Conservation (phyloP, 306 rosid genomes). For the Casuarina glauca region DNA sequence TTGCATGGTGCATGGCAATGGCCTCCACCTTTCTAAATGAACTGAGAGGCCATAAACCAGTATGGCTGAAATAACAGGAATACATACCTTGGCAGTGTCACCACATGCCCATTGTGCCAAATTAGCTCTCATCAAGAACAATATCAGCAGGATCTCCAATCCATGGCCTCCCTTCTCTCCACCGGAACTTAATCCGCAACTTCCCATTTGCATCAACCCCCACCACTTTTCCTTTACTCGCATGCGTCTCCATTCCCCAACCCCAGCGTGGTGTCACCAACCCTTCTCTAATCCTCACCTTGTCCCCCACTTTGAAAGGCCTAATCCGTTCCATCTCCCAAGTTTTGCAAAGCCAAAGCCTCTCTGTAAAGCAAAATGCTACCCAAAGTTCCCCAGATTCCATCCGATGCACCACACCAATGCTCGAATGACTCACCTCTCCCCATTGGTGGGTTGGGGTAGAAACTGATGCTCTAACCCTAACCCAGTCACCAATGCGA, state of each 20-base stretch:
- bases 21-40: slow-evolving; percentile 32
- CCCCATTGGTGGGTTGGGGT: slow-evolving; percentile 98
- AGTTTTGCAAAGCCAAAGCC: slow-evolving; percentile 89
- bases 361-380: slow-evolving; percentile 78
- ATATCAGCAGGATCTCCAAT: slow-evolving; percentile 95
- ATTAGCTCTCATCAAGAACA: slow-evolving; percentile 58
- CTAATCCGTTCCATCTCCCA: slow-evolving; percentile 75
- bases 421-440: slow-evolving; percentile 80
- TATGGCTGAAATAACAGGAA: slow-evolving; percentile 33
- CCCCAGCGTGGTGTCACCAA: slow-evolving; percentile 90
- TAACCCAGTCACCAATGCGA: slow-evolving; percentile 83
- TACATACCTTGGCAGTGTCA: slow-evolving; percentile 34
- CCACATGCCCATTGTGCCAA: slow-evolving; percentile 18
- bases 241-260: slow-evolving; percentile 99
- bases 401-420: slow-evolving; percentile 91
- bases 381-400: slow-evolving; percentile 84
- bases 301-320: slow-evolving; percentile 78
- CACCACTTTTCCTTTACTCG: slow-evolving; percentile 84
- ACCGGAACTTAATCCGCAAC: slow-evolving; percentile 82
- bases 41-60: slow-evolving; percentile 30
- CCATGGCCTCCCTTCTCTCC: slow-evolving; percentile 99
- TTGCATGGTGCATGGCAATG: slow-evolving; percentile 17
- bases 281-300: slow-evolving; percentile 85
- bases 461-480: slow-evolving; percentile 72
- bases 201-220: slow-evolving; percentile 98